A percentile compares a stretch with the other conserved stretches of the same genome.
phyloP scores from a whole-genome alignment of 768 basidiomycete species.

The Boletus fagicola region DNA sequence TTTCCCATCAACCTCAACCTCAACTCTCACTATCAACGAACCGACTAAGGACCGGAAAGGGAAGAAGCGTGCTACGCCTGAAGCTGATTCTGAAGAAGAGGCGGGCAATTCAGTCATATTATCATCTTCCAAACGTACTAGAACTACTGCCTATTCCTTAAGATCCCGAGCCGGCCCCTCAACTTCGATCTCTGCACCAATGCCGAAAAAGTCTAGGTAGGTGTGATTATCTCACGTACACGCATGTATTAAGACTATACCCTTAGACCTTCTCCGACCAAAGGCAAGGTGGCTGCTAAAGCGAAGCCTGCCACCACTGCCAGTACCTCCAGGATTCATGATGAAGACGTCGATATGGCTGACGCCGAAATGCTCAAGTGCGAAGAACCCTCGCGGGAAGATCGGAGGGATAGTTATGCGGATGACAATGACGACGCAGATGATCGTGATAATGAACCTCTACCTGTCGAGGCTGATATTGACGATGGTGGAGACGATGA shows the following conservation, averaged over 20 bases:
- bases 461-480: conserved; percentile 47
- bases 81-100: conserved; percentile 68
- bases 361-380: conserved; percentile 56
- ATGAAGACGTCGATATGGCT: conserved; percentile 77
- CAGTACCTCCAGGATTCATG: conserved; percentile 61
- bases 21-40: conserved; percentile 71
- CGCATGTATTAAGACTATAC: conserved; percentile 14
- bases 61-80: conserved; percentile 87
- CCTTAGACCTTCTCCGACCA: conserved; percentile 47
- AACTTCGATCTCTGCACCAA: conserved; percentile 46
- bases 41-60: conserved; percentile 74
- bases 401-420: conserved; percentile 43
- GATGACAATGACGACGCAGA: conserved; percentile 43
- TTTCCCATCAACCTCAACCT: conserved; percentile 38
- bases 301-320: conserved; percentile 55
- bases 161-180: conserved; percentile 53
- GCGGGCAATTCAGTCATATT: conserved; percentile 40
- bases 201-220: conserved; percentile 79
- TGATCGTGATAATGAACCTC: conserved; percentile 49
- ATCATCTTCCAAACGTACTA: conserved; percentile 61
- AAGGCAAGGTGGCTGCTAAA: conserved; percentile 61
- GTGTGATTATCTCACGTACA: conserved; percentile 11
- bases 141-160: conserved; percentile 62
- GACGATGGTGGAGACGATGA: conserved; percentile 43
- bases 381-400: conserved; percentile 43